phyloP scores from a whole-genome alignment of 169 alveolate species.

The Plasmodium blacklocki region DNA sequence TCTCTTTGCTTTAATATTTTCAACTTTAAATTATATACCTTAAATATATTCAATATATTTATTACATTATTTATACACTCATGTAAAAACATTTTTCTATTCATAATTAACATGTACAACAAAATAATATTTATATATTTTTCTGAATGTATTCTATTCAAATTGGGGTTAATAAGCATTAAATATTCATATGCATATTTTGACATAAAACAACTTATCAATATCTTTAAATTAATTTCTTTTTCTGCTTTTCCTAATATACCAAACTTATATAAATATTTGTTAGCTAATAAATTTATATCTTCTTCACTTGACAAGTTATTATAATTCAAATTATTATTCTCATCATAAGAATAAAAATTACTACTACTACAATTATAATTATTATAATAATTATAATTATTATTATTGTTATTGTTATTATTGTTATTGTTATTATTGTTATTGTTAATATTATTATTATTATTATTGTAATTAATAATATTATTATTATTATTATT shows the following conservation, averaged over 20 bases:
- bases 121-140: constrained; percentile 56
- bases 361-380: not conserved
- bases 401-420: not conserved
- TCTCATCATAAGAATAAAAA: not conserved
- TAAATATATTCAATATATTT: constrained; percentile 68
- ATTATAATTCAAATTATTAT: not conserved
- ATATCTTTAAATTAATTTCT: constrained; percentile 65
- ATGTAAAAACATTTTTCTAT: constrained; percentile 68
- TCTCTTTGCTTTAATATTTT: constrained; percentile 70
- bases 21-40: constrained; percentile 64
- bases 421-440: not conserved
- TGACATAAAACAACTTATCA: constrained; percentile 76
- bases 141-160: constrained; percentile 43
- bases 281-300: not conserved
- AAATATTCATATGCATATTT: constrained; percentile 75
- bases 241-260: constrained; percentile 70
- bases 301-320: not conserved
- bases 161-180: constrained; percentile 59
- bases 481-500: not conserved
- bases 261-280: constrained; percentile 69
- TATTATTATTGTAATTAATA: not conserved
- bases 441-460: not conserved
- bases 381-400: not conserved
- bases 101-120: constrained; percentile 73
- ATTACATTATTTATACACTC: constrained; percentile 67